phyloP scores from a whole-genome alignment of 805 yeast species.

The Phaffomyces antillensis region DNA sequence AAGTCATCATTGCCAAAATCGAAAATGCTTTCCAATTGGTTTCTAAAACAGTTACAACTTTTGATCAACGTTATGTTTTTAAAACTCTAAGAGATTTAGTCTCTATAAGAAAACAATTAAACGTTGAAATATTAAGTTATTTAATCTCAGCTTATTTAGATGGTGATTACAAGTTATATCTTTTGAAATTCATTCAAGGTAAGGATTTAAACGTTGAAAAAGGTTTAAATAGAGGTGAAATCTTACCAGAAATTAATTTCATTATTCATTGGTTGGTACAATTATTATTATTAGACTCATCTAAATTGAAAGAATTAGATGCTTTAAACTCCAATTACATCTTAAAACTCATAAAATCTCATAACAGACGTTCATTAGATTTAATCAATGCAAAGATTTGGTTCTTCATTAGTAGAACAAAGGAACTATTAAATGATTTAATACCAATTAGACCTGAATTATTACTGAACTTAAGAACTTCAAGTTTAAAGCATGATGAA shows the following conservation, averaged over 20 bases:
- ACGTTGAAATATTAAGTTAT: constrained; percentile 44
- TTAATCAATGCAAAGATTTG: constrained; percentile 83
- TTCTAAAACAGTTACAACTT: constrained; percentile 55
- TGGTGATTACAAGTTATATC: constrained; percentile 32
- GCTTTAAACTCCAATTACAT: constrained; percentile 45
- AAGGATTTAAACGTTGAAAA: constrained; percentile 30
- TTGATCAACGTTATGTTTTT: constrained; percentile 83
- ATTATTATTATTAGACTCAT: constrained; percentile 62
- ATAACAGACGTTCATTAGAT: constrained; percentile 80
- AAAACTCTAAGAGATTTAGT: constrained; percentile 82
- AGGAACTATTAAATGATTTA: constrained; percentile 52
- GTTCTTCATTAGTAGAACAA: constrained; percentile 81
- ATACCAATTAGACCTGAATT: constrained; percentile 61
- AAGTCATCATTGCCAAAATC: constrained; percentile 25
- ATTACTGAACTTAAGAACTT: constrained; percentile 72
- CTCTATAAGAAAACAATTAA: constrained; percentile 59
- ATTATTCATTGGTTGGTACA: constrained; percentile 75
- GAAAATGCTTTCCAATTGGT: constrained; percentile 28
- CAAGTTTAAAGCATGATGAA: constrained; percentile 84
- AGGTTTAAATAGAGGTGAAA: constrained; percentile 23
- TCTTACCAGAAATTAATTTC: constrained; percentile 74
- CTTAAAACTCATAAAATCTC: constrained; percentile 43
- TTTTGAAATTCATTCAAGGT: constrained; percentile 35
- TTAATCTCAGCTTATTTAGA: constrained; percentile 55
- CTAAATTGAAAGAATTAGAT: constrained; percentile 41